phyloP scores from a whole-genome alignment of 805 yeast genomes.

The Spencermartinsiella europaea region DNA sequence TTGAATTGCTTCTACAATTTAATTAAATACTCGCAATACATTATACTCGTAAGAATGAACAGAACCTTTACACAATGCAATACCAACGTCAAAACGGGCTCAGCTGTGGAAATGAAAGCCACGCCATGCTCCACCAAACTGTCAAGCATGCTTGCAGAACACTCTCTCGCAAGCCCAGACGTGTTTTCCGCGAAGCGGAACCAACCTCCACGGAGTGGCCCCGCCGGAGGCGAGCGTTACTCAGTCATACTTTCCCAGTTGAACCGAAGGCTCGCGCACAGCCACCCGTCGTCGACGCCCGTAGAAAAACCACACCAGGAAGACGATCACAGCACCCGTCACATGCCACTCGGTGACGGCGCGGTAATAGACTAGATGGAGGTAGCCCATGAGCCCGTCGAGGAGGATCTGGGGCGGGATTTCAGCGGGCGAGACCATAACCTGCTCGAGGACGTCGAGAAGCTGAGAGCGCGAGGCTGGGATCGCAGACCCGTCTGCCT shows the following conservation, averaged over 20 bases:
- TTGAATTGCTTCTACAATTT: too few species aligned
- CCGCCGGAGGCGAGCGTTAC: too few species aligned
- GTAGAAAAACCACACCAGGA: background rate
- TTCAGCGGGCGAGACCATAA: slow-evolving; percentile 8
- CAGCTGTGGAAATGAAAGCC: too few species aligned
- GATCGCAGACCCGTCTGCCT: slow-evolving; percentile 22
- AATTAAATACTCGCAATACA: too few species aligned
- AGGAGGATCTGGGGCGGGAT: slow-evolving; percentile 11
- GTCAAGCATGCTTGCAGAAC: too few species aligned
- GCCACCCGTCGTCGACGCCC: background rate
- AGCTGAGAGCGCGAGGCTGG: slow-evolving; percentile 20
- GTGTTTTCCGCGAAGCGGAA: too few species aligned
- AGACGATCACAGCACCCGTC: background rate
- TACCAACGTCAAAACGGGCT: too few species aligned
- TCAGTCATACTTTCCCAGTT: background rate
- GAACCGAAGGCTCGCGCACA: background rate
- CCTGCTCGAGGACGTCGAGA: slow-evolving; percentile 18
- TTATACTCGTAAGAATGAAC: too few species aligned
- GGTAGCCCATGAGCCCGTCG: slow-evolving; percentile 9
- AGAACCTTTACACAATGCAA: too few species aligned
- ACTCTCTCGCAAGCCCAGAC: too few species aligned
- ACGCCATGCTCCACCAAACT: too few species aligned
- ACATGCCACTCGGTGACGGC: slow-evolving; percentile 1
- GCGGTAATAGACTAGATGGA: background rate
- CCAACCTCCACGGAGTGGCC: too few species aligned